These are phyloP conservation scores for Macrophomina phaseolina DNA, from an alignment of 2,329 filamentous ascomycete genomes.

Conservation along the genomic window DNA sequence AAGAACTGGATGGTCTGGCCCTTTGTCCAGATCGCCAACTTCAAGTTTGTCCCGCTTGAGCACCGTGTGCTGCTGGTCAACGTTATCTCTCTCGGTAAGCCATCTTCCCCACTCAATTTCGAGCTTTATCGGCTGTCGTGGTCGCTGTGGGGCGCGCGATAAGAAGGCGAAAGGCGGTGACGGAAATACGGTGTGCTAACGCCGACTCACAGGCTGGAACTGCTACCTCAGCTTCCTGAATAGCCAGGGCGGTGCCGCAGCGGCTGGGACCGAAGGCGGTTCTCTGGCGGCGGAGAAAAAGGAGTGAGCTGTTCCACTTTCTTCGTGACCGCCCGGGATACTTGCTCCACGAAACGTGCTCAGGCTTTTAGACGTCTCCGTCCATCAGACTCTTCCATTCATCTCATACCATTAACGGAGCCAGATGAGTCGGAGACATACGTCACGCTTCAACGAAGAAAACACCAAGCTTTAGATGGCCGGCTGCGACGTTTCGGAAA, in stretches of 20 bases:
- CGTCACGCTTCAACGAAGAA: not conserved
- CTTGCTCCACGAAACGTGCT: not conserved
- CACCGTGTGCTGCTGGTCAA: conserved; percentile 88
- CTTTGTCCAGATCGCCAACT: conserved; percentile 82
- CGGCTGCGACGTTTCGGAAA: conserved; percentile 20
- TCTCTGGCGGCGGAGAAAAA: conserved; percentile 24
- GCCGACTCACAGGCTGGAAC: conserved; percentile 43
- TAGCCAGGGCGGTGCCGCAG: conserved; percentile 35
- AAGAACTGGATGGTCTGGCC: conserved; percentile 93
- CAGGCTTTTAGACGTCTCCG: not conserved
- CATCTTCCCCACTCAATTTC: conserved; percentile 7
- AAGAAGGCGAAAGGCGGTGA: conserved; percentile 14
- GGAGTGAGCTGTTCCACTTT: conserved; percentile 5
- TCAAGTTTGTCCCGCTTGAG: conserved; percentile 82
- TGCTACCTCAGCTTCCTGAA: conserved; percentile 50
- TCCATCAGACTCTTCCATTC: not conserved
- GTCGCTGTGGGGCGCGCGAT: conserved; percentile 9
- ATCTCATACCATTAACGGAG: not conserved
- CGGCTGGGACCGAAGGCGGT: conserved; percentile 21
- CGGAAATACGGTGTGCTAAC: conserved; percentile 16
- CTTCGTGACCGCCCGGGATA: not conserved
- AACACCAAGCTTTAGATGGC: conserved; percentile 11
- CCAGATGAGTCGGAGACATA: not conserved
- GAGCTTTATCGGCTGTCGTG: not conserved
- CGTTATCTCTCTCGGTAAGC: conserved; percentile 71